These are phyloP conservation scores for Globisporangium solare DNA, from an alignment of 352 stramenopile genomes.

Conservation along the genomic window DNA sequence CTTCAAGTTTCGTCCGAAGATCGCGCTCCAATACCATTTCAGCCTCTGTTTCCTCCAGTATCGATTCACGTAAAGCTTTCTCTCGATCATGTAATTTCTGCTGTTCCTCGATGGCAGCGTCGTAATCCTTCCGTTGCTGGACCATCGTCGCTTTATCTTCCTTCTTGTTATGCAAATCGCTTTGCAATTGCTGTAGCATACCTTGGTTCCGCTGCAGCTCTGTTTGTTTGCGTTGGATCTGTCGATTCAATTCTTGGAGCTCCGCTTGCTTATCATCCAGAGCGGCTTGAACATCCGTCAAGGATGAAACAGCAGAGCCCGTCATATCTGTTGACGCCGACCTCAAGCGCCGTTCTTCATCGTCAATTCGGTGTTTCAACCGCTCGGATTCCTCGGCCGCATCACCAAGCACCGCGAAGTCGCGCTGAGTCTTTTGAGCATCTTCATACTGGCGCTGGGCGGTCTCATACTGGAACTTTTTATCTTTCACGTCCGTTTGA, in stretches of 20 bases:
- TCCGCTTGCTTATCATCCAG: slow-evolving; percentile 49
- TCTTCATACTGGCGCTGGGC: slow-evolving; percentile 32
- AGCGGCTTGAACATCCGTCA: slow-evolving; percentile 35
- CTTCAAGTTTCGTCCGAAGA: slow-evolving; percentile 34
- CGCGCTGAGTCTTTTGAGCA: slow-evolving; percentile 22
- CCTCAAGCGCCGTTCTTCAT: slow-evolving; percentile 35
- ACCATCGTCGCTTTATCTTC: slow-evolving; percentile 52
- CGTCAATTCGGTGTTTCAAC: slow-evolving; percentile 21
- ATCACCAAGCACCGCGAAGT: slow-evolving; percentile 29
- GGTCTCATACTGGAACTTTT: slow-evolving; percentile 16
- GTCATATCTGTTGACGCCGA: slow-evolving; percentile 22
- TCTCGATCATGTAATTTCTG: slow-evolving; percentile 47
- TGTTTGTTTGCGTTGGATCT: slow-evolving; percentile 52
- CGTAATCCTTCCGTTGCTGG: slow-evolving; percentile 46
- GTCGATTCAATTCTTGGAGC: slow-evolving; percentile 39
- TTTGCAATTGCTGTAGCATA: slow-evolving; percentile 49
- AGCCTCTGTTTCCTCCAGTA: slow-evolving; percentile 25
- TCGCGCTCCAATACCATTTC: slow-evolving; percentile 40
- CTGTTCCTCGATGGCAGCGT: slow-evolving; percentile 49
- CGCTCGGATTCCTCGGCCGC: slow-evolving; percentile 28
- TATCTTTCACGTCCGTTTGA: slow-evolving; percentile 51
- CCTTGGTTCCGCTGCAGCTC: slow-evolving; percentile 43
- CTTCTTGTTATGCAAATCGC: slow-evolving; percentile 53
- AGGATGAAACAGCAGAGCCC: slow-evolving; percentile 26
- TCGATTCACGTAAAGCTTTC: slow-evolving; percentile 46